Conservation (phyloP, 768 basidiomycete species). For the Boletus eberwhitei region DNA sequence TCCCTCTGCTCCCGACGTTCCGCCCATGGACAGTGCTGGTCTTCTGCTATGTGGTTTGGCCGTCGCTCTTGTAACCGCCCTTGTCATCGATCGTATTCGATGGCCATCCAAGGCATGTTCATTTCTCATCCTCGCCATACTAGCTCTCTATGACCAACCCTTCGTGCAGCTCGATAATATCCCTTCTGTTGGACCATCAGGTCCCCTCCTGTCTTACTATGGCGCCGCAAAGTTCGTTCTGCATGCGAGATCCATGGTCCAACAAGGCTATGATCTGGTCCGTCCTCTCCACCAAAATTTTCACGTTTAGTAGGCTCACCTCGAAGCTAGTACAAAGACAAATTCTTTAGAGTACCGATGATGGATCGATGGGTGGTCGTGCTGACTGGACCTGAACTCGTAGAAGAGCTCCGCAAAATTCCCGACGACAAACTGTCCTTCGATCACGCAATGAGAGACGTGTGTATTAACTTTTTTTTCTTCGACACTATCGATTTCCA, state of each 20-base stretch:
- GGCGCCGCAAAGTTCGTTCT: constrained; percentile 30
- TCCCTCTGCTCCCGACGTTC: constrained; percentile 20
- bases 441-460: constrained; percentile 38
- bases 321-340: constrained; percentile 27
- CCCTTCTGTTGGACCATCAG: constrained; percentile 36
- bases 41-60: constrained; percentile 21
- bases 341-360: constrained; percentile 42
- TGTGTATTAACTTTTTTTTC: constrained; percentile 19
- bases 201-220: constrained; percentile 33
- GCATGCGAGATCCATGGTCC: constrained; percentile 33
- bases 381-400: constrained; percentile 37
- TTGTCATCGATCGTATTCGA: constrained; percentile 18
- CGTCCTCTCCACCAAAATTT: constrained; percentile 2
- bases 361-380: constrained; percentile 47
- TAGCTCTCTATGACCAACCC: not conserved
- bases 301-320: constrained; percentile 13
- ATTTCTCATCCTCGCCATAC: not conserved
- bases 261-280: constrained; percentile 37
- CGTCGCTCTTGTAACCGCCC: constrained; percentile 10
- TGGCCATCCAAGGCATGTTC: constrained; percentile 27
- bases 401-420: constrained; percentile 52
- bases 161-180: constrained; percentile 28
- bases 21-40: constrained; percentile 24
- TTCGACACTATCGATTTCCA: constrained; percentile 5
- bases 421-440: constrained; percentile 46